Conservation (phyloP, 2,329 filamentous ascomycete species). For the Trichoderma sp. region DNA sequence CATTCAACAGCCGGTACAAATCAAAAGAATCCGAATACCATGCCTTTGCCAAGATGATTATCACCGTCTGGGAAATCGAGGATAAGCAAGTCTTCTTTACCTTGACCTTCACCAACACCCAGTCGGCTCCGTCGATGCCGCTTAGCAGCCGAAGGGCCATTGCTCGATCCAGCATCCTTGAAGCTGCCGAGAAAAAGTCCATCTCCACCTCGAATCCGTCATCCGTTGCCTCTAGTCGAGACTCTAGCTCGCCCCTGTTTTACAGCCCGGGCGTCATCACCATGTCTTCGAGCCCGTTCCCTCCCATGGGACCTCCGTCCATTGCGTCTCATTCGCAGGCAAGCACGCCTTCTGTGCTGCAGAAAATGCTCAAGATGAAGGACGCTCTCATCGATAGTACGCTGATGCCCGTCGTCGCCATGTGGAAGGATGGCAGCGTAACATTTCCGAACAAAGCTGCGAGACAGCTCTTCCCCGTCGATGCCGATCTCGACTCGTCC, state of each 20-base stretch:
- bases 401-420: slow-evolving; percentile 69
- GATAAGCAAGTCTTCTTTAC: slow-evolving; percentile 68
- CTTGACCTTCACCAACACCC: slow-evolving; percentile 67
- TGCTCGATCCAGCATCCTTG: slow-evolving; percentile 39
- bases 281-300: slow-evolving; percentile 58
- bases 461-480: slow-evolving; percentile 46
- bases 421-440: slow-evolving; percentile 77
- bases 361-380: slow-evolving; percentile 72
- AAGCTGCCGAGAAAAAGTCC: slow-evolving; percentile 46
- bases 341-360: slow-evolving; percentile 61
- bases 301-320: slow-evolving; percentile 63
- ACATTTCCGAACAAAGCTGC: slow-evolving; percentile 70
- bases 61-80: slow-evolving; percentile 69
- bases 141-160: slow-evolving; percentile 37
- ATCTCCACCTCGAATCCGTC: slow-evolving; percentile 45
- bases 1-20: slow-evolving; percentile 34
- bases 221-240: slow-evolving; percentile 47
- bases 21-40: slow-evolving; percentile 39
- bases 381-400: slow-evolving; percentile 74
- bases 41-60: slow-evolving; percentile 69
- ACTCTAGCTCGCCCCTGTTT: slow-evolving; percentile 46
- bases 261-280: slow-evolving; percentile 51
- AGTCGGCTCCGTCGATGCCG: slow-evolving; percentile 36
- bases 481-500: slow-evolving; percentile 39
- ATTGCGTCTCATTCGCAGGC: slow-evolving; percentile 50